phyloP scores from a whole-genome alignment of 768 basidiomycete species.

The Hericium rajendrae region DNA sequence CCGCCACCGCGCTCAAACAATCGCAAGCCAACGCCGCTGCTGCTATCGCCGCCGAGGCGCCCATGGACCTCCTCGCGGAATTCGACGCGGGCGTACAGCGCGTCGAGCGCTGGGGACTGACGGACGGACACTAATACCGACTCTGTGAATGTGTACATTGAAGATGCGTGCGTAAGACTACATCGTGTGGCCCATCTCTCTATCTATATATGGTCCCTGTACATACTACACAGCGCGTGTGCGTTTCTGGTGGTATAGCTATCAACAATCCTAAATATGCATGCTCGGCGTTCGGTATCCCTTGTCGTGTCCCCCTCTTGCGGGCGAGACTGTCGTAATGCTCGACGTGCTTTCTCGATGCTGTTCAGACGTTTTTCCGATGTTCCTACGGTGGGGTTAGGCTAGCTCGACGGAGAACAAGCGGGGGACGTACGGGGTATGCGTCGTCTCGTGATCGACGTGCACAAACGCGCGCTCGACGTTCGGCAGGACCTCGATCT shows the following conservation, averaged over 20 bases:
- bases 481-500: conserved; percentile 80
- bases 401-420: background rate
- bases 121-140: background rate
- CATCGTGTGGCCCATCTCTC: too few species aligned
- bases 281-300: too few species aligned
- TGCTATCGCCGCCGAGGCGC: too few species aligned
- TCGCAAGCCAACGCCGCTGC: background rate
- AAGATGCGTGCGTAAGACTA: background rate
- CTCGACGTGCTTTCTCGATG: too few species aligned
- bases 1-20: too few species aligned
- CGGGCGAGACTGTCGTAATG: too few species aligned
- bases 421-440: conserved; percentile 37
- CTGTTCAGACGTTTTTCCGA: conserved; percentile 25
- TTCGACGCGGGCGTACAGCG: conserved; percentile 30
- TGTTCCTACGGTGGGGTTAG: conserved; percentile 28
- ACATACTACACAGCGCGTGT: too few species aligned
- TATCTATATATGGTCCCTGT: too few species aligned
- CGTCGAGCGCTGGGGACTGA: conserved; percentile 21
- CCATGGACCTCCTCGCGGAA: conserved; percentile 11
- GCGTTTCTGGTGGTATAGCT: too few species aligned
- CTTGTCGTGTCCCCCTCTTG: too few species aligned
- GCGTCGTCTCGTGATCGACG: conserved; percentile 90
- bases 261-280: too few species aligned
- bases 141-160: background rate
- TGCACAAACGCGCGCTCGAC: conserved; percentile 93